Evolutionary conservation across 1,284 basidiomycete genomes (phyloP).

Genomic region (Meripilus lineatus): DNA sequence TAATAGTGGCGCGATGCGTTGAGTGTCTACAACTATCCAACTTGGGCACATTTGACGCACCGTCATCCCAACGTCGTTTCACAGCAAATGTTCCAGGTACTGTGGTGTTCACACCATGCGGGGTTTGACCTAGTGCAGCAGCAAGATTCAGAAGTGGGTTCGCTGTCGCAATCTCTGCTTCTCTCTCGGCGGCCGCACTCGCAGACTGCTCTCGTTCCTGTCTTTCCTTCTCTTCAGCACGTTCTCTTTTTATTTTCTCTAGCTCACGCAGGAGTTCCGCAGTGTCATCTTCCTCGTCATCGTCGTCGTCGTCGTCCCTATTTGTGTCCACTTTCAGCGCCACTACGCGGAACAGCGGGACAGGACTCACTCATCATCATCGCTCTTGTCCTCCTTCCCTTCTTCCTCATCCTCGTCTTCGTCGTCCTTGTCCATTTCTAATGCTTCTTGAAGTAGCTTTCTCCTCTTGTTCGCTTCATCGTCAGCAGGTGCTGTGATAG

Average conservation of each 20-base stretch:
- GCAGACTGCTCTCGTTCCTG: conserved; percentile 74
- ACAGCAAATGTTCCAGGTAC: conserved; percentile 84
- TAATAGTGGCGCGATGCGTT: conserved; percentile 23
- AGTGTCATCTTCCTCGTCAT: conserved; percentile 84
- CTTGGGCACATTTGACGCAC: conserved; percentile 33
- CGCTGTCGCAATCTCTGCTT: conserved; percentile 78
- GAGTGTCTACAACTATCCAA: not conserved
- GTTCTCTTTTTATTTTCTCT: conserved; percentile 92
- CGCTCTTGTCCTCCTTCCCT: conserved; percentile 32
- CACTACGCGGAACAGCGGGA: not conserved
- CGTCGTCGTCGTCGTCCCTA: conserved; percentile 40
- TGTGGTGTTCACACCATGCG: conserved; percentile 65
- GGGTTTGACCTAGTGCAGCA: conserved; percentile 74
- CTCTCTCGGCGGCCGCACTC: conserved; percentile 60
- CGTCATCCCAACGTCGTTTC: conserved; percentile 93
- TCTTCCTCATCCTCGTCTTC: conserved; percentile 56
- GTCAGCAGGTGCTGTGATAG: conserved; percentile 13
- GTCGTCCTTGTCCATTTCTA: conserved; percentile 85
- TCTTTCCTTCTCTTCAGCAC: conserved; percentile 87
- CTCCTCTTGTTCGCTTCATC: conserved; percentile 28
- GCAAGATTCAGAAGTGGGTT: conserved; percentile 88
- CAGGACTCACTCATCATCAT: conserved; percentile 37
- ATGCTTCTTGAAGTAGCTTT: conserved; percentile 69
- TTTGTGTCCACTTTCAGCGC: not conserved
- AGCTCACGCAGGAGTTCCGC: conserved; percentile 89